These are phyloP conservation scores for Microsporum ferrugineum DNA, from an alignment of 2,329 filamentous ascomycete species.

Conservation along the genomic window DNA sequence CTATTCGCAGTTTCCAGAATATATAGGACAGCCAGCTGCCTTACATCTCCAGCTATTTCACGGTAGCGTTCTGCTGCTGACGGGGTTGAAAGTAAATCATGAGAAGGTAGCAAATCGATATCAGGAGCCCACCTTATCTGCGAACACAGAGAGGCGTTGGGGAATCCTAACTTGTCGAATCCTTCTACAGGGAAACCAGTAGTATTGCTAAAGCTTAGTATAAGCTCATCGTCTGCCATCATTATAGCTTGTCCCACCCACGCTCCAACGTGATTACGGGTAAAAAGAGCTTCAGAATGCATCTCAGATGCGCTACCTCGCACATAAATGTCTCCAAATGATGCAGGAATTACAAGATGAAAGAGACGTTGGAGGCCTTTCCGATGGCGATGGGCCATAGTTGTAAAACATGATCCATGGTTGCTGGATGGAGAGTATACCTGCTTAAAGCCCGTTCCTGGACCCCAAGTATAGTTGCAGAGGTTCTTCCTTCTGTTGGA, in stretches of 20 bases:
- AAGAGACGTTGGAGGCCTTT: background rate
- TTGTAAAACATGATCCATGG: conserved; percentile 2
- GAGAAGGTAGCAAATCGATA: background rate
- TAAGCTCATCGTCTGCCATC: background rate
- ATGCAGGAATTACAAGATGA: background rate
- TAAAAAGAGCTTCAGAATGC: background rate
- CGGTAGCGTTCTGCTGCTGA: background rate
- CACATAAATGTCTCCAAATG: background rate
- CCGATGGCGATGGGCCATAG: background rate
- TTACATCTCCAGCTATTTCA: background rate
- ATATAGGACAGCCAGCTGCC: background rate
- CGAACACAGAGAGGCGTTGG: background rate
- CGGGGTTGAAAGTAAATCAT: background rate
- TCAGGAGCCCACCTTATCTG: background rate
- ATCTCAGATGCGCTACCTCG: background rate
- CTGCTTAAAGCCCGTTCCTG: background rate
- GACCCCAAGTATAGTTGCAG: background rate
- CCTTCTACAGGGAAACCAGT: background rate
- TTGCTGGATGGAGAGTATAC: conserved; percentile 1
- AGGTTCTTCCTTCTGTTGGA: background rate
- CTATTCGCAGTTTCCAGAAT: background rate
- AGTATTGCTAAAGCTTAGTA: background rate
- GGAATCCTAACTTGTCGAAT: background rate
- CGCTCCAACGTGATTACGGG: background rate
- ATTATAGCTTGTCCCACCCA: background rate